Base-by-base conservation (phyloP, 495 filamentous ascomycete genomes). In the Daldinia vernicosa region DNA sequence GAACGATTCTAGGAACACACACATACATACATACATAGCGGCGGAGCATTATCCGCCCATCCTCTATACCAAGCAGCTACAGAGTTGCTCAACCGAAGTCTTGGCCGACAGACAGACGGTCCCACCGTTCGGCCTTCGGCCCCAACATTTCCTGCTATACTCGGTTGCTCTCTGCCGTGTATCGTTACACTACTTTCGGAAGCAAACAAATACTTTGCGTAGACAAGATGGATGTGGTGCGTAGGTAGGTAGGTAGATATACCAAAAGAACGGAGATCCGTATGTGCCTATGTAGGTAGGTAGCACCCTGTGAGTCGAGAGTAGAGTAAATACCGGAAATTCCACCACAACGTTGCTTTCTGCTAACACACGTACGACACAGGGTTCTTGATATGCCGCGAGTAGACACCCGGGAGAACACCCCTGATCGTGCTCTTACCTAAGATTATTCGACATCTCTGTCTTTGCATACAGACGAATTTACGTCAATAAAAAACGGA, bases 141-240 rank as follows among this genome's bases (percentile, higher is more conserved):
- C 50, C 50, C 22, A 28, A 28, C 24, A 15, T 8, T 53, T 53
- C 15, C 50, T 15, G 1, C 22, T 52, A 52, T 26, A 52, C 50
- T 52, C 45, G 9, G 15, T 2, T 52, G 5, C 50, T 52, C 15
- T 52, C 50, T 52, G 50, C 6, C 26, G 50, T 52, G 22, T n/a
- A 52, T n/a, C 26, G 26, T 28, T 52, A 52, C 50, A 52, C 50
- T 52, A 30, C 50, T 5, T 30, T 52, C 50, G 22, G 24, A 52
- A 27, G 26, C 15, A 52, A 27, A 28, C 50, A 52, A 52, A 15
- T 27, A 27, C 2, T 12, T 30, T 15, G n/a, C 24, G 12, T 28
- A 15, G 22, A 9, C 12, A 30, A 15, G 12, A 52, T 52, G 24
- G 19, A 22, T 52, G 24, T 4, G 4, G 24, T 27, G 17, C 43